These are phyloP conservation scores for Volvariella volvacea DNA, from an alignment of 1,284 basidiomycete species.

Conservation along the genomic window DNA sequence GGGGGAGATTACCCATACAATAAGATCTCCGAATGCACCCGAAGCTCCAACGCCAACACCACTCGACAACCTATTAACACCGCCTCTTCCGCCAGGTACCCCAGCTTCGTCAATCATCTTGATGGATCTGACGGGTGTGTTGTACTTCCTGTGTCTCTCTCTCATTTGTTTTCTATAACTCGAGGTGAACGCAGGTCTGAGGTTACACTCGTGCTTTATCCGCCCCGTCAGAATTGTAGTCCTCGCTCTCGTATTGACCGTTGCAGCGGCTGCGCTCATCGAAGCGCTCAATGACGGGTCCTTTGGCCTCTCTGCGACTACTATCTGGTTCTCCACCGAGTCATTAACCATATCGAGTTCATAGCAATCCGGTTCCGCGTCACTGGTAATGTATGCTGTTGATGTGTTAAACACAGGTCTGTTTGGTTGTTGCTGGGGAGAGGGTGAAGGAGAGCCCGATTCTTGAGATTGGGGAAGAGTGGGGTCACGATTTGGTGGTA, in stretches of 20 bases:
- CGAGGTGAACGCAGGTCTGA: constrained; percentile 58
- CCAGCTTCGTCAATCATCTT: constrained; percentile 54
- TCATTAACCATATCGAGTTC: constrained; percentile 76
- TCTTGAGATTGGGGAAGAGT: constrained; percentile 11
- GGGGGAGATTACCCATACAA: constrained; percentile 36
- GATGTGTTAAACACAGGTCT: constrained; percentile 31
- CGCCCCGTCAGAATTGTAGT: constrained; percentile 70
- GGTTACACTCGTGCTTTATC: constrained; percentile 68
- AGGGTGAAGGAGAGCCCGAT: background rate
- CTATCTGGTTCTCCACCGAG: constrained; percentile 69
- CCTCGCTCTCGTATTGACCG: constrained; percentile 48
- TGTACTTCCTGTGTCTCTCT: constrained; percentile 52
- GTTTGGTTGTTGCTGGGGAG: constrained; percentile 19
- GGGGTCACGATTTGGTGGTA: constrained; percentile 53
- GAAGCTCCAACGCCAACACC: constrained; percentile 41
- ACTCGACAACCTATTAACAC: constrained; percentile 59
- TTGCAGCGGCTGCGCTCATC: constrained; percentile 19
- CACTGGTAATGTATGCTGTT: constrained; percentile 23
- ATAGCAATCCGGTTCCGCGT: constrained; percentile 54
- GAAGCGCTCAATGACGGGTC: constrained; percentile 40
- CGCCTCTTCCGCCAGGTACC: constrained; percentile 54
- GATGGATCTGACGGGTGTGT: constrained; percentile 54
- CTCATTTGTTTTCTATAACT: constrained; percentile 60
- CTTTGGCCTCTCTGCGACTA: constrained; percentile 70
- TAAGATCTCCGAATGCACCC: constrained; percentile 49